Percentiles rank a stretch among this genome's conserved stretches.
These are phyloP conservation scores for Aspergillus intermedius DNA, from an alignment of 2,329 filamentous ascomycete species.

Conservation along the genomic window DNA sequence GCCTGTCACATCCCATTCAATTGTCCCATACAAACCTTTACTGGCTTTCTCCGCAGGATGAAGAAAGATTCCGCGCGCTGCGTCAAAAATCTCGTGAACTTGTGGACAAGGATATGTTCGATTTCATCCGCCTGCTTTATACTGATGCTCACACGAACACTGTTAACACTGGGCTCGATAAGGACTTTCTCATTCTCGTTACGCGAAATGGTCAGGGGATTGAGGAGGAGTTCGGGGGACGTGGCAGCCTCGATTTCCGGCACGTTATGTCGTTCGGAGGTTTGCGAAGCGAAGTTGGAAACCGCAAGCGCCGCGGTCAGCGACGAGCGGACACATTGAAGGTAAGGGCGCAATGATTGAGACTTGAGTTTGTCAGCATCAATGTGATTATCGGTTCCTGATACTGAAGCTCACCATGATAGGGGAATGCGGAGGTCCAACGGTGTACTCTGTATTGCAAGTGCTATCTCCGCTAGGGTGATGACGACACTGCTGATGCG, in stretches of 20 bases:
- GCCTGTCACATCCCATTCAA: neutral
- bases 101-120: slow-evolving; percentile 95
- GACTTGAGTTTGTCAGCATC: slow-evolving; percentile 50
- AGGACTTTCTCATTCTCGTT: slow-evolving; percentile 97
- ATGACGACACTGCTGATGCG: neutral
- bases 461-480: neutral
- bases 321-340: slow-evolving; percentile 90
- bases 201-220: slow-evolving; percentile 80
- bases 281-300: slow-evolving; percentile 96
- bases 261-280: slow-evolving; percentile 93
- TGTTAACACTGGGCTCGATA: slow-evolving; percentile 96
- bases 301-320: slow-evolving; percentile 88
- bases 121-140: slow-evolving; percentile 99
- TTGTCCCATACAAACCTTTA: slow-evolving; percentile 61
- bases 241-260: slow-evolving; percentile 91
- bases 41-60: slow-evolving; percentile 87
- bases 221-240: slow-evolving; percentile 88
- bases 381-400: neutral
- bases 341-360: slow-evolving; percentile 93
- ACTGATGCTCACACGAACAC: slow-evolving; percentile 92
- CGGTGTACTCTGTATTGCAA: neutral
- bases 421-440: slow-evolving; percentile 7
- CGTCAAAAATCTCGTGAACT: slow-evolving; percentile 94
- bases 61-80: slow-evolving; percentile 97
- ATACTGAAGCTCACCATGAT: slow-evolving; percentile 22